phyloP scores from a whole-genome alignment of 179 eudicot genomes.

The Beta lomatogona region DNA sequence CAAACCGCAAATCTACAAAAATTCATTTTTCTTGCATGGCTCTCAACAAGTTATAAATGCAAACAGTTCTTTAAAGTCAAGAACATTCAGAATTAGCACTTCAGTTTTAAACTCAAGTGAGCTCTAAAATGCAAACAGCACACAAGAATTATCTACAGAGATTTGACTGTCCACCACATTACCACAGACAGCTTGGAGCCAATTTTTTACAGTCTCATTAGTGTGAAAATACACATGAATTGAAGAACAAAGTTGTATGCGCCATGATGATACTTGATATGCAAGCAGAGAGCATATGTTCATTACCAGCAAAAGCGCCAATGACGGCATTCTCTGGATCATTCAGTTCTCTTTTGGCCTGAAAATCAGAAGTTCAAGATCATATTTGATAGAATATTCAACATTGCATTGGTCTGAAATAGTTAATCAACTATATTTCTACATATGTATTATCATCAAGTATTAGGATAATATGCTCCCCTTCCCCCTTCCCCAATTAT shows the following conservation, averaged over 20 bases:
- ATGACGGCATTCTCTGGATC: constrained; percentile 89
- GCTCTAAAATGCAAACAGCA: not conserved
- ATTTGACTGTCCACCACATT: not conserved
- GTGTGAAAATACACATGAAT: not conserved
- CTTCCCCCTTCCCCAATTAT: not conserved
- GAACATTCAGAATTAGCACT: not conserved
- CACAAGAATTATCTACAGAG: not conserved
- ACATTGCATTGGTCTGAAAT: not conserved
- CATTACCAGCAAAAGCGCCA: constrained; percentile 88
- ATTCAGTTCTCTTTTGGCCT: constrained; percentile 85
- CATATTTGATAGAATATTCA: not conserved
- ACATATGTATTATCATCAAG: not conserved
- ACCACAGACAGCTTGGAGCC: not conserved
- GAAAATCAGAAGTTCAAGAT: constrained; percentile 13
- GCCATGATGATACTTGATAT: not conserved
- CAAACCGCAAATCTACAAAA: not conserved
- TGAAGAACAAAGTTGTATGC: not conserved
- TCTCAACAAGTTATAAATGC: not conserved
- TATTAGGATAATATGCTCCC: not conserved
- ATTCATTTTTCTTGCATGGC: not conserved
- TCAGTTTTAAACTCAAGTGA: not conserved
- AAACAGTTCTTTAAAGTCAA: not conserved
- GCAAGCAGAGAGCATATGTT: not conserved
- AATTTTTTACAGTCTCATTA: not conserved
- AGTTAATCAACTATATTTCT: not conserved